Conservation (phyloP, 176 grass and related monocot species). For the Raddia guianensis region DNA sequence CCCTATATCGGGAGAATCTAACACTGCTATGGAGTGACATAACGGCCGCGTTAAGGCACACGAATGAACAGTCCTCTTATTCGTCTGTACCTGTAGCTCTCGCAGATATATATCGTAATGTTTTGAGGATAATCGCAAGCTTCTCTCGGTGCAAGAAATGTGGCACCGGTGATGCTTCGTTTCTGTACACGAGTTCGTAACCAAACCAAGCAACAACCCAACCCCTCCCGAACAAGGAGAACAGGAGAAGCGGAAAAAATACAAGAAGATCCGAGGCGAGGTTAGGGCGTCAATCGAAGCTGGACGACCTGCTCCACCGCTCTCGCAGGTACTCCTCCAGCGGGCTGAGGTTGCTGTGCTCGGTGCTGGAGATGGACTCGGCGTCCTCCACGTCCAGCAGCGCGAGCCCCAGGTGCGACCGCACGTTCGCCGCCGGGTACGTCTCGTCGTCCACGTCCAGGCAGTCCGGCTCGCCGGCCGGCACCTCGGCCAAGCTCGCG, state of each 20-base stretch:
- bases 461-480: slow-evolving; percentile 47
- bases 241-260: background rate
- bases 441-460: slow-evolving; percentile 67
- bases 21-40: background rate
- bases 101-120: background rate
- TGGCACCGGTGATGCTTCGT: slow-evolving; percentile 11
- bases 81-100: background rate
- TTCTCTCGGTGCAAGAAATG: slow-evolving; percentile 18
- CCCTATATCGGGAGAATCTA: too few species aligned
- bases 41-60: background rate
- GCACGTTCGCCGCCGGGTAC: slow-evolving; percentile 69
- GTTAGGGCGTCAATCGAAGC: slow-evolving; percentile 67
- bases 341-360: slow-evolving; percentile 68
- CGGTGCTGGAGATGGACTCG: slow-evolving; percentile 77
- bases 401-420: slow-evolving; percentile 71
- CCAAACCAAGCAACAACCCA: slow-evolving; percentile 6
- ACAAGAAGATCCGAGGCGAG: background rate
- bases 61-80: background rate
- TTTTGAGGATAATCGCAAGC: background rate
- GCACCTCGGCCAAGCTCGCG: slow-evolving; percentile 29
- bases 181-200: slow-evolving; percentile 38
- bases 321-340: slow-evolving; percentile 81
- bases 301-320: slow-evolving; percentile 85
- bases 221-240: background rate
- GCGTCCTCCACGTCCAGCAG: slow-evolving; percentile 74